Evolutionary conservation across 2,329 filamentous ascomycete genomes (phyloP).

Genomic region (Scytalidium sp.): DNA sequence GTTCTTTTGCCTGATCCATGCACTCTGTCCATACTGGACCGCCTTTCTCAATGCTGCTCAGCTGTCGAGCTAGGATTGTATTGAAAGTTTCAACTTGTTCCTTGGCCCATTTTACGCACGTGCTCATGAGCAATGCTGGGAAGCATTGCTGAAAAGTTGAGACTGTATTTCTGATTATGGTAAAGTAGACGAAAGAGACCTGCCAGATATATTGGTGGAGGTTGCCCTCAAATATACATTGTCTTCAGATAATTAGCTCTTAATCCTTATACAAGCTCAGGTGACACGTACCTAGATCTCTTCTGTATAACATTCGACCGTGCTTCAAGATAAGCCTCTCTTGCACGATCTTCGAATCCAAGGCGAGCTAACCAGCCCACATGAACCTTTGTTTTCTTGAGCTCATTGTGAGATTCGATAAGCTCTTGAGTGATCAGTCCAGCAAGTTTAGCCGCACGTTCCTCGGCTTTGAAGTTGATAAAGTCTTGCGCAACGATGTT

Average conservation of each 20-base stretch:
- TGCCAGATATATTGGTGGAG: constrained; percentile 93
- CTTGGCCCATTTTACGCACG: constrained; percentile 98
- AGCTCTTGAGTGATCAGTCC: constrained; percentile 74
- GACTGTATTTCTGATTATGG: constrained; percentile 89
- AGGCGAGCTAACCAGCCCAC: constrained; percentile 82
- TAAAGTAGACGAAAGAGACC: constrained; percentile 93
- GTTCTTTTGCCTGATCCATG: constrained; percentile 75
- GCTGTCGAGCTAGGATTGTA: constrained; percentile 72
- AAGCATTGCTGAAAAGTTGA: constrained; percentile 86
- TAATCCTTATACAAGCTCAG: constrained; percentile 6
- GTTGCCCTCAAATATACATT: constrained; percentile 94
- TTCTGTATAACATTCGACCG: constrained; percentile 76
- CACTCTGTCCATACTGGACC: constrained; percentile 78
- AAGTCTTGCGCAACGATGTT: constrained; percentile 88
- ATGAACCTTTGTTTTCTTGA: constrained; percentile 74
- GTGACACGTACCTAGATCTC: constrained; percentile 65
- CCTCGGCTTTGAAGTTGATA: constrained; percentile 86
- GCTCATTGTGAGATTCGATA: constrained; percentile 72
- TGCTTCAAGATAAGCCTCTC: constrained; percentile 81
- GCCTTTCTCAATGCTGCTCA: constrained; percentile 80
- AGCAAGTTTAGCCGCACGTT: constrained; percentile 75
- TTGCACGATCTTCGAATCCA: constrained; percentile 85
- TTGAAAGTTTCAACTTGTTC: constrained; percentile 92
- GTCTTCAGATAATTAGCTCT: constrained; percentile 48
- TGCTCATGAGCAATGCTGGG: constrained; percentile 81